Base-by-base conservation (phyloP, 192 early-diverging fungal genomes). In the Backusella circina region DNA sequence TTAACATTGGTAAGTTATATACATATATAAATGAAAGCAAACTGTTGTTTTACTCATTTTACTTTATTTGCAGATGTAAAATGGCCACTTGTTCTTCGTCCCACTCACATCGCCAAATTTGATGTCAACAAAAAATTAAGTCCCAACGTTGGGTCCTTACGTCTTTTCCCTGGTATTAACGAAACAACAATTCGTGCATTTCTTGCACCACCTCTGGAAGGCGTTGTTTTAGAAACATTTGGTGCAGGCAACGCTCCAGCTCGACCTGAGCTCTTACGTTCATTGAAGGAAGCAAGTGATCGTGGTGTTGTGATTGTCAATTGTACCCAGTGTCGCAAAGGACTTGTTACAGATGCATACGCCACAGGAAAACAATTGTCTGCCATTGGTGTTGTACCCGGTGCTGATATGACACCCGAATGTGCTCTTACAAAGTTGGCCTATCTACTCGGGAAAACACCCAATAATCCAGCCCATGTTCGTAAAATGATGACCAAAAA, bases 231-330 rank as follows among this genome's bases (percentile, higher is more conserved):
- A 9, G 97, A 99, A 79, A 97, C 97, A 1, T 99, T 95, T 77
- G 98, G 98, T 5, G 95, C 94, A 31, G 98, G 98, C 6, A 99
- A 99, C 78, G 97, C 96, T 0, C 98, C 98, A 1, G 93, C 92
- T 77, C 90, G 95, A 0, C 86, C 91, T 1, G 96, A 96, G 69
- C 85, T 98, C 66, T 82, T 99, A n/a, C 83, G 82, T 23, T 93
- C 93, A 2, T 83, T 99, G 6, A 84, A 88, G 37, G 93, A 96
- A 50, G 98, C 97, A 8, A 91, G 92, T 81, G 93, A 92, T 65
- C 91, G 95, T 21, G 98, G 98, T 10, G 94, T 98, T 6, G 93
- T 98, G 12, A 95, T 99, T 77, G 95, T 99, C 70, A 99, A 98
- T 77, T 96, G 95, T 67, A 94, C 97, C 12, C 97, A 96, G 83